A percentile compares a stretch with the other conserved stretches of the same genome.
These are phyloP conservation scores for Vigna unguiculata DNA, from an alignment of 306 rosid genomes.

Conservation along the genomic window DNA sequence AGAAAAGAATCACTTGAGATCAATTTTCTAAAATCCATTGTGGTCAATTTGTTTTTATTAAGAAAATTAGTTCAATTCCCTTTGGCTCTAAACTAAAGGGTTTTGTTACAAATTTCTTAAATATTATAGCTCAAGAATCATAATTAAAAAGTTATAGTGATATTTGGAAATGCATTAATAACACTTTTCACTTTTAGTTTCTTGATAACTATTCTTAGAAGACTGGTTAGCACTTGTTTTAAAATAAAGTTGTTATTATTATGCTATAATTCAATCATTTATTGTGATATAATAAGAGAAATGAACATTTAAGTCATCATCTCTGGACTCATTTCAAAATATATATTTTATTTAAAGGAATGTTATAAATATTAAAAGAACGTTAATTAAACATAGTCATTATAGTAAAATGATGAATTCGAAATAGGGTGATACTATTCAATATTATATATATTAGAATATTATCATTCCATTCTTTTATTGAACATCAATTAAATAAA, in stretches of 20 bases:
- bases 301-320: neutral
- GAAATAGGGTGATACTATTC: too few relatives aligned
- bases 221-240: too few relatives aligned
- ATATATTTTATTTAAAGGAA: neutral
- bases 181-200: neutral
- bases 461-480: neutral
- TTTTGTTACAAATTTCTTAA: neutral
- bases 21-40: conserved; percentile 2
- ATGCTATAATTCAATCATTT: neutral
- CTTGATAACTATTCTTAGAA: neutral
- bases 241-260: too few relatives aligned
- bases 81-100: neutral
- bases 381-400: neutral
- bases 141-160: too few relatives aligned
- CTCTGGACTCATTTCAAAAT: neutral
- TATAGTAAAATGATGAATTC: neutral
- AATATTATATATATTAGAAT: neutral
- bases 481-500: neutral
- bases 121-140: neutral
- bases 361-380: neutral
- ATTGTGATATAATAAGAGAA: neutral
- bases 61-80: neutral
- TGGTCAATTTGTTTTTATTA: neutral
- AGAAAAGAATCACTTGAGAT: conserved; percentile 18
- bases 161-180: neutral